Evolutionary conservation across 2,329 filamentous ascomycete species (phyloP), one percentile per base, ranked within the genome.

Genomic region (Claviceps humidiphila): DNA sequence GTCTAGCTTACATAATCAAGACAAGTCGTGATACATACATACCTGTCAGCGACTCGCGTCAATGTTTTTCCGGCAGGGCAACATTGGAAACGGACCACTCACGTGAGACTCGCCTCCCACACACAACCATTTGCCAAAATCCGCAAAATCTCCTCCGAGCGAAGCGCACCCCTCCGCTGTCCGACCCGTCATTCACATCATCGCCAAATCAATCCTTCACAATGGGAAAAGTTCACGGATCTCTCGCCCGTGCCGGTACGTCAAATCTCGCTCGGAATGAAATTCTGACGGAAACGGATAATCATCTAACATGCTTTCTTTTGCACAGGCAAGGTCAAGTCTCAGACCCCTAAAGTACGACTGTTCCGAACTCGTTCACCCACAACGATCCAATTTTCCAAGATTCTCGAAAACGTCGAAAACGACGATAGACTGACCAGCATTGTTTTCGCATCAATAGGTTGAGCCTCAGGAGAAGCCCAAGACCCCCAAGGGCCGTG

Each of bases 401-500:
- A 30, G 22, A 30, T 55, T 59, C n/a, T 5, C 9, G 4, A 34
- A 24, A 30, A 30, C 8, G 8, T 30, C 3, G 8, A 26, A 57
- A 58, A 51, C 57, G 56, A 63, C 61, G 58, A 63, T 61, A 47
- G 63, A 51, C 65, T 67, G 57, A 68, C 61, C 54, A 62, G 55
- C 34, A 24, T 22, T 22, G 4, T 38, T 43, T 46, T 22, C 22
- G 37, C 55, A 20, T 47, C 53, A 58, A 64, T 55, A 89, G 85
- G 86, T 91, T 74, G 87, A 93, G 76, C 75, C 80, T 55, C 85
- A 90, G 76, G 90, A 96, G 85, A 95, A 95, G 85, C 79, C 87
- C 77, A 96, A 97, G 87, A 81, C 77, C 65, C 89, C 91, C 71
- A 96, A 96, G 84, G 91, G 91, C 70, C 89, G 91, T 70, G 91